Evolutionary conservation across 1,139 yeast genomes (phyloP).

Genomic region (Groenewaldozyma auringiensis): DNA sequence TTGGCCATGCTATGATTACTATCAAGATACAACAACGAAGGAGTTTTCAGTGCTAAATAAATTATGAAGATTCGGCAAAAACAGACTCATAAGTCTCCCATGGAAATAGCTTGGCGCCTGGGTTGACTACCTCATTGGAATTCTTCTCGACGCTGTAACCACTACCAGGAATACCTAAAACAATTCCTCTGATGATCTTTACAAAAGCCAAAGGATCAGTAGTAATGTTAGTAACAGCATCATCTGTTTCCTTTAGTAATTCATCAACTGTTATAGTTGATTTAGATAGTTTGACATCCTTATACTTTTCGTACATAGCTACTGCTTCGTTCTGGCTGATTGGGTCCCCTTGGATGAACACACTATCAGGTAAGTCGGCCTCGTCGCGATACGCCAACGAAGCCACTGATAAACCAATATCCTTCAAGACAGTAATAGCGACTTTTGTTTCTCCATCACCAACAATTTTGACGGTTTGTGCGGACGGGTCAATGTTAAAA

Average conservation of each 20-base stretch:
- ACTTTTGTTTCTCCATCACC: not conserved
- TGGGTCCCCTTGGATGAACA: not conserved
- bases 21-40: not conserved
- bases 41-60: too few relatives aligned
- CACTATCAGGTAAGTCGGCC: not conserved
- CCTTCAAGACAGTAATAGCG: constrained; percentile 1
- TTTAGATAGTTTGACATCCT: not conserved
- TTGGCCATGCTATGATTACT: constrained; percentile 1
- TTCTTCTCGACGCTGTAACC: not conserved
- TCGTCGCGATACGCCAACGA: not conserved
- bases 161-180: not conserved
- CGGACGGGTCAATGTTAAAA: not conserved
- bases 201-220: too few relatives aligned
- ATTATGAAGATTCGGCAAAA: too few relatives aligned
- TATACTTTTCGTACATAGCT: not conserved
- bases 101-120: too few relatives aligned
- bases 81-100: not conserved
- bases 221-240: not conserved
- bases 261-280: not conserved
- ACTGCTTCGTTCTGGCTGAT: not conserved
- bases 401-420: not conserved
- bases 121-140: not conserved
- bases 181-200: not conserved
- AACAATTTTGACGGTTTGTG: not conserved
- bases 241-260: not conserved